A percentile compares a stretch with the other conserved stretches of the same genome.
Conservation (phyloP, 2,329 filamentous ascomycete genomes). For the Albifimbria verrucaria region DNA sequence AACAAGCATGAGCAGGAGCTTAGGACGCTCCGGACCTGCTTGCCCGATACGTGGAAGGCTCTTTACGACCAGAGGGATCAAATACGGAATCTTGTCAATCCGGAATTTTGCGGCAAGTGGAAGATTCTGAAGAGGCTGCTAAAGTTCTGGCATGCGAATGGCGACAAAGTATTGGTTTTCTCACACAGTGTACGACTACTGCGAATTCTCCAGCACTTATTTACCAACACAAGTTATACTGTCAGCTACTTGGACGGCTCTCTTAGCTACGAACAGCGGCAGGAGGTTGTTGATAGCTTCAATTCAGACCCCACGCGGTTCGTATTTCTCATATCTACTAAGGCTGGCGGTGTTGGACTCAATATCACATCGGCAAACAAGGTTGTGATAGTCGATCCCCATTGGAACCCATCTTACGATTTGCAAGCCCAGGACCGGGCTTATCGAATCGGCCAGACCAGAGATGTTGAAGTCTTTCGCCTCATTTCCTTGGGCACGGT, state of each 20-base stretch:
- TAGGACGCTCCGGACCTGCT: constrained; percentile 66
- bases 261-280: constrained; percentile 78
- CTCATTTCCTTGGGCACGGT: constrained; percentile 89
- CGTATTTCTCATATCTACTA: constrained; percentile 93
- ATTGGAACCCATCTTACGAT: constrained; percentile 96
- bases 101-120: constrained; percentile 96
- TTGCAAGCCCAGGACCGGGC: constrained; percentile 94
- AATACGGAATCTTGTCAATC: constrained; percentile 76
- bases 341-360: constrained; percentile 86
- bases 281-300: constrained; percentile 82
- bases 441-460: constrained; percentile 88
- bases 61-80: constrained; percentile 74
- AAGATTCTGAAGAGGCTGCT: constrained; percentile 83
- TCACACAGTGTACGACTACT: constrained; percentile 86
- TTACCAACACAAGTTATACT: constrained; percentile 84
- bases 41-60: constrained; percentile 71
- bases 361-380: constrained; percentile 99
- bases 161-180: constrained; percentile 94
- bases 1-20: constrained; percentile 80
- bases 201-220: constrained; percentile 78
- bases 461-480: constrained; percentile 94
- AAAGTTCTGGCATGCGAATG: constrained; percentile 83
- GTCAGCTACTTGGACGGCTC: constrained; percentile 88
- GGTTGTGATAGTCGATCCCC: constrained; percentile 93
- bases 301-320: constrained; percentile 86